Base-by-base conservation (phyloP, 1,139 yeast genomes). In the Arxiozyma slooffiae region DNA sequence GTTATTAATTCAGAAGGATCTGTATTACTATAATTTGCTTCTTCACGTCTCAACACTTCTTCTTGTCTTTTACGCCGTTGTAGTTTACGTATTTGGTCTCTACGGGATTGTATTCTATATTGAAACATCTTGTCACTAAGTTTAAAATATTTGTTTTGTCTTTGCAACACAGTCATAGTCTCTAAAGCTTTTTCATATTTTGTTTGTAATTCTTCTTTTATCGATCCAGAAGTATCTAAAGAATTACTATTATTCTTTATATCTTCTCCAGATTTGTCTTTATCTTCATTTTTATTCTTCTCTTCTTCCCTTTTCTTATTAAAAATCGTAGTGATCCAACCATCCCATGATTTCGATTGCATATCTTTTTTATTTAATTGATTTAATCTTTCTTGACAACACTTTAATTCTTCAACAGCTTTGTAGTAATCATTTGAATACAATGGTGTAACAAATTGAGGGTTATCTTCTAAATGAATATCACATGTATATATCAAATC, bases 401-500 rank as follows among this genome's bases (percentile, higher is more conserved):
- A 67, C 21, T 67, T 67, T 50, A 75, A 69, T 51, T 71, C 64
- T n/a, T 60, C 61, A 26, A 72, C 61, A 6, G 81, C 73, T 4
- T 68, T 71, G 6, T 68, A 61, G 55, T 79, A 82, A 9, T 72
- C 80, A 1, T 73, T 70, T 11, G 75, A 75, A 39, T 71, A 69
- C 1, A 75, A 59, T 0, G 85, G 80, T 1, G 67, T 65, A 3
- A 85, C 88, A 66, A 85, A 85, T n/a, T 75, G 72, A 1, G 73
- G 66, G 50, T 65, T 65, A 60, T 85, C 94, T 18, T 65, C 67
- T 46, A 85, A 66, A 66, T 85, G 95, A n/a, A 72, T 58, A 24
- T 74, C 77, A 63, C 95, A 86, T 1, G 79, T 72, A 62, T 83
- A 85, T 63, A 86, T 82, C 72, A 81, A 84, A 63, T 85, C 92